Evolutionary conservation across 257 asterid genomes (phyloP).

Genomic region (Plantago major): DNA sequence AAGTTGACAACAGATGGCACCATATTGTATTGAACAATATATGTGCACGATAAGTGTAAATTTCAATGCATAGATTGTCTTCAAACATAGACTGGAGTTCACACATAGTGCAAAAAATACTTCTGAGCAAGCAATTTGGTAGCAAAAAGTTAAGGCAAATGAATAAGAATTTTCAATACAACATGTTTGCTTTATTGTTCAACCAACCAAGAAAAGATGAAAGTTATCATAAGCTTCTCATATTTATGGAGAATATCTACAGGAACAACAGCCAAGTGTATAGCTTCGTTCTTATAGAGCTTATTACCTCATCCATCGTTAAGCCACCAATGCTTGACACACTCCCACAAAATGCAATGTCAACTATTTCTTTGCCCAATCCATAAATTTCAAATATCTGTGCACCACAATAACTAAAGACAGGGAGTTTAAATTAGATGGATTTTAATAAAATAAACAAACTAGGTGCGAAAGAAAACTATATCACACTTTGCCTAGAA

Average conservation of each 20-base stretch:
- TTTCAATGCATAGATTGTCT: background rate
- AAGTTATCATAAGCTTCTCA: background rate
- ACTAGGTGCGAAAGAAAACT: constrained; percentile 17
- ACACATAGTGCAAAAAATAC: background rate
- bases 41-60: background rate
- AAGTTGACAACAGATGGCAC: background rate
- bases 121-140: background rate
- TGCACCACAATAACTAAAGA: constrained; percentile 89
- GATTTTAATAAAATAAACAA: constrained; percentile 12
- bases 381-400: constrained; percentile 98
- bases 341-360: constrained; percentile 90
- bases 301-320: constrained; percentile 91
- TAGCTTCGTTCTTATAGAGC: constrained; percentile 11
- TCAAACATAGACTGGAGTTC: background rate
- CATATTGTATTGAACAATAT: background rate
- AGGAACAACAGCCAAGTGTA: constrained; percentile 15
- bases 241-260: background rate
- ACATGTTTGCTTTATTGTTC: background rate
- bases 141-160: background rate
- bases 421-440: constrained; percentile 29
- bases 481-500: constrained; percentile 14
- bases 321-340: constrained; percentile 88
- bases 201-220: background rate
- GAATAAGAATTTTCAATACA: background rate
- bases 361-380: constrained; percentile 75